Percentiles rank a stretch among this genome's conserved stretches.
Evolutionary conservation across 148 eudicot species (phyloP).

Genomic region (Arbutus unedo): DNA sequence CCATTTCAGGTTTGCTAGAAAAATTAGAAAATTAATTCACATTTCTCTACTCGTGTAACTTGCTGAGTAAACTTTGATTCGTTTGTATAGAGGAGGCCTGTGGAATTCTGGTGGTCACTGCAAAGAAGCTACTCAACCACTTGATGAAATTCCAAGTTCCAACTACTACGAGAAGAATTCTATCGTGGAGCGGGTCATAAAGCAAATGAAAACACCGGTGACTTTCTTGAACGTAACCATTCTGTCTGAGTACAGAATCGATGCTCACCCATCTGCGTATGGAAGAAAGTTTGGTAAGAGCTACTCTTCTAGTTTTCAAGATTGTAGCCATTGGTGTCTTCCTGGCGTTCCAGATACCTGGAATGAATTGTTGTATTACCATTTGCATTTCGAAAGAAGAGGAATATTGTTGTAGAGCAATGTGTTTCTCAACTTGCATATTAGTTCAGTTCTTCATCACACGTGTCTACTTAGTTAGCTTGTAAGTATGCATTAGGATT

Average conservation of each 20-base stretch:
- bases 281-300: conserved; percentile 46
- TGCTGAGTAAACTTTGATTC: conserved; percentile 13
- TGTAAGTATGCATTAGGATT: conserved; percentile 8
- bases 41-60: neutral
- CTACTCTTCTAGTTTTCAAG: conserved; percentile 47
- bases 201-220: conserved; percentile 63
- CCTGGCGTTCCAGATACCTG: conserved; percentile 95
- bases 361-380: conserved; percentile 74
- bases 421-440: neutral
- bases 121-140: conserved; percentile 63
- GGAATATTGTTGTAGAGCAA: conserved; percentile 8
- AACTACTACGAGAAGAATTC: conserved; percentile 51
- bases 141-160: conserved; percentile 25
- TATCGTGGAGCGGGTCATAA: conserved; percentile 54
- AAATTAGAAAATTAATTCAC: neutral
- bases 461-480: neutral
- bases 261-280: conserved; percentile 81
- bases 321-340: conserved; percentile 99
- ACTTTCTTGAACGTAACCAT: conserved; percentile 61
- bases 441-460: neutral
- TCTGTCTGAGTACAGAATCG: conserved; percentile 71
- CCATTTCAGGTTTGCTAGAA: conserved; percentile 72
- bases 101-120: conserved; percentile 98
- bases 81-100: conserved; percentile 67
- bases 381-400: conserved; percentile 35